These are phyloP conservation scores for Mesostigma viride DNA, from an alignment of 139 green algal species.

Conservation along the genomic window DNA sequence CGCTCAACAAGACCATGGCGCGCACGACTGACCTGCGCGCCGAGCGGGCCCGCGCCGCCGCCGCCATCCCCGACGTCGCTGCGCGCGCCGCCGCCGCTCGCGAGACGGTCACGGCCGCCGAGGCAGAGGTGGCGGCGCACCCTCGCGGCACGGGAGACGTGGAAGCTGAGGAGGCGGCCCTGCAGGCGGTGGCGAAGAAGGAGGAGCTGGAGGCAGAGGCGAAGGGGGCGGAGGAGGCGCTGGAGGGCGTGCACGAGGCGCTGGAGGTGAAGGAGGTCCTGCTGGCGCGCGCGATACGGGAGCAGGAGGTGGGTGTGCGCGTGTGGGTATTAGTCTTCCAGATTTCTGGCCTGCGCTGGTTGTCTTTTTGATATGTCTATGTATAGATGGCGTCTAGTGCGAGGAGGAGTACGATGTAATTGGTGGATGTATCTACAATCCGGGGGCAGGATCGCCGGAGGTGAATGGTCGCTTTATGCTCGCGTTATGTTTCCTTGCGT, in stretches of 20 bases:
- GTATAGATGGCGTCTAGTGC: no score
- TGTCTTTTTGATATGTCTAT: no score
- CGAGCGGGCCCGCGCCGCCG: no score
- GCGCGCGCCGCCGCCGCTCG: not conserved
- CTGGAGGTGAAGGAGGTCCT: conserved; percentile 20
- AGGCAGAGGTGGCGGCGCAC: conserved; percentile 3
- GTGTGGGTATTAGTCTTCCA: no score
- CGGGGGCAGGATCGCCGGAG: no score
- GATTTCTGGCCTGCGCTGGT: no score
- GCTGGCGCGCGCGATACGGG: conserved; percentile 8
- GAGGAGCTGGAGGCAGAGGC: conserved; percentile 15
- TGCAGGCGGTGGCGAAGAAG: conserved; percentile 3
- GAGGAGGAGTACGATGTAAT: no score
- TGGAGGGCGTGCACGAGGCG: conserved; percentile 9
- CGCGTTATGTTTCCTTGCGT: no score
- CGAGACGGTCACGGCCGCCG: not conserved
- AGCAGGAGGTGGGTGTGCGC: conserved; percentile 19
- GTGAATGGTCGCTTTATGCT: no score
- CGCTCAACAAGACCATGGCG: conserved; percentile 22
- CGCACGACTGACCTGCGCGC: conserved; percentile 13
- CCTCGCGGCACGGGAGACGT: not conserved
- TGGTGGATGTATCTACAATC: no score
- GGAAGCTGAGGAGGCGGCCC: conserved; percentile 2
- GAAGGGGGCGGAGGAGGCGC: conserved; percentile 14
- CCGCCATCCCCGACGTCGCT: conserved; percentile 10